phyloP scores from a whole-genome alignment of 169 alveolate genomes.

The Cystoisospora suis region DNA sequence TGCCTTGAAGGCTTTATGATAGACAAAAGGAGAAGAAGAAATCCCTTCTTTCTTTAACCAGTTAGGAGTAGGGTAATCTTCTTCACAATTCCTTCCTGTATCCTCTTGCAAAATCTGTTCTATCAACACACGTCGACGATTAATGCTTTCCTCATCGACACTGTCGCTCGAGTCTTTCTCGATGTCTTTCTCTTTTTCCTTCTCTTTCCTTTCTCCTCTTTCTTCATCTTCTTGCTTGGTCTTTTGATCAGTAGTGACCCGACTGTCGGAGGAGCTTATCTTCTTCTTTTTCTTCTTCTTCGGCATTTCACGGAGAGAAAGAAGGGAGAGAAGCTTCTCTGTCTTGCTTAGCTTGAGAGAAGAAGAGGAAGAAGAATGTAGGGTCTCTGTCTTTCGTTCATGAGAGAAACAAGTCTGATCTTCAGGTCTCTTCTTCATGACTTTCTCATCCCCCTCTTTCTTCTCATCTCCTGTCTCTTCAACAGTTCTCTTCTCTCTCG shows the following conservation, averaged over 20 bases:
- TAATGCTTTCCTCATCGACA: background rate
- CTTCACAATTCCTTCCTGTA: slow-evolving; percentile 2
- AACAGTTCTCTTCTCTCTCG: background rate
- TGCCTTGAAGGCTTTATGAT: background rate
- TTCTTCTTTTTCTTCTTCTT: background rate
- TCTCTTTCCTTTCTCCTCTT: background rate
- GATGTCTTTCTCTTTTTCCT: background rate
- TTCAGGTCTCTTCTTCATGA: background rate
- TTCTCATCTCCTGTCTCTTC: no score
- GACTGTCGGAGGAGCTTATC: background rate
- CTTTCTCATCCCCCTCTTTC: background rate
- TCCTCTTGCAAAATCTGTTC: background rate
- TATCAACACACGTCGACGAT: background rate
- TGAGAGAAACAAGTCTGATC: background rate
- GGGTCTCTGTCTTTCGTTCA: background rate
- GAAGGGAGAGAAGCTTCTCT: background rate
- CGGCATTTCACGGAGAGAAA: background rate
- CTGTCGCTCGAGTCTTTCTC: background rate
- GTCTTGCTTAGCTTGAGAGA: background rate
- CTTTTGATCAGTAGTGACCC: background rate
- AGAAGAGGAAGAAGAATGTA: background rate
- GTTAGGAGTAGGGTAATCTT: slow-evolving; percentile 13
- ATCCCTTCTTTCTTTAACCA: slow-evolving; percentile 18
- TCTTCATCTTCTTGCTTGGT: background rate
- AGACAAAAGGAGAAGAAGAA: background rate